phyloP scores from a whole-genome alignment of 2,329 filamentous ascomycete species.

The Acrocalymma vagum region DNA sequence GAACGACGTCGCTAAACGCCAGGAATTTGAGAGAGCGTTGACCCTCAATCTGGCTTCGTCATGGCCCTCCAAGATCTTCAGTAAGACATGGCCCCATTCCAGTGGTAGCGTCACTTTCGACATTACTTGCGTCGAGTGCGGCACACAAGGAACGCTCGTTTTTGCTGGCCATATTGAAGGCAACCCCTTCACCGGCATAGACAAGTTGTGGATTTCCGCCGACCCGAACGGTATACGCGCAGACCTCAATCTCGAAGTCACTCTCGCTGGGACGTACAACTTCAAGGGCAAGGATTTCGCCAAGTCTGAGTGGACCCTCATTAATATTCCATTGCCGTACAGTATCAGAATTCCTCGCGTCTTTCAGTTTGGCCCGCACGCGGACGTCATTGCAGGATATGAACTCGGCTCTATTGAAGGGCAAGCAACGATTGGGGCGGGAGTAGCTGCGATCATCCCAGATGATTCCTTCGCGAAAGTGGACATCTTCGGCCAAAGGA shows the following conservation, averaged over 20 bases:
- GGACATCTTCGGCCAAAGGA: constrained; percentile 1
- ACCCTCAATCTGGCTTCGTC: not conserved
- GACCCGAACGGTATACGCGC: not conserved
- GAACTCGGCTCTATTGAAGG: not conserved
- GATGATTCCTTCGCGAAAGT: constrained; percentile 4
- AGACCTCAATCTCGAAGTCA: not conserved
- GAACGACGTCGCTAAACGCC: not conserved
- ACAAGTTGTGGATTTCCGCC: not conserved
- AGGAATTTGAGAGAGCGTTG: constrained; percentile 1
- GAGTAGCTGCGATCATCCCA: constrained; percentile 1
- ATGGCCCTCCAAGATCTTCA: not conserved
- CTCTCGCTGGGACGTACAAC: not conserved
- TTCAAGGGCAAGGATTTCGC: not conserved
- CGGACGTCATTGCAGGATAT: constrained; percentile 1
- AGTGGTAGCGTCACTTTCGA: not conserved
- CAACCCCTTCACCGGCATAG: not conserved
- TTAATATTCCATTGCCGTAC: constrained; percentile 1
- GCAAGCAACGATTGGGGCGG: not conserved
- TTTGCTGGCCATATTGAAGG: constrained; percentile 4
- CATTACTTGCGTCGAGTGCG: constrained; percentile 1
- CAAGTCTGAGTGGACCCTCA: not conserved
- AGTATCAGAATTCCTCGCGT: not conserved
- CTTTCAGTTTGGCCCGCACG: not conserved
- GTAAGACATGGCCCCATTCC: not conserved
- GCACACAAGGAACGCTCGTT: not conserved